Percentiles rank a stretch among this genome's conserved stretches.
phyloP scores from a whole-genome alignment of 345 rosid species.

The Microthlaspi erraticum region DNA sequence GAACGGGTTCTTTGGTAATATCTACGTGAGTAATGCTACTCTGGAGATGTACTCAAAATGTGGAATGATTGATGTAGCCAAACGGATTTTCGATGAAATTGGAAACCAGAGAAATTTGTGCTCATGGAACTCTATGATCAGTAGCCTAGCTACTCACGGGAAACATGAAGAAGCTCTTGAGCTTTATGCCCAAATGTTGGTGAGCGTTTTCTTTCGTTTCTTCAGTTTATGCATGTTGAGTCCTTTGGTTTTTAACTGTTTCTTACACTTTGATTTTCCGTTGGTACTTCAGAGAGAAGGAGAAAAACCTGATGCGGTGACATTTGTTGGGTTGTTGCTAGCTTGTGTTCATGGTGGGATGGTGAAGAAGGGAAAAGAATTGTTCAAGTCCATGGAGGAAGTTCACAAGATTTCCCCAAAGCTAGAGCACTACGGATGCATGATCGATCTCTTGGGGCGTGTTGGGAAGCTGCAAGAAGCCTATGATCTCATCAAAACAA shows the following conservation, averaged over 20 bases:
- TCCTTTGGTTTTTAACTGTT: constrained; percentile 4
- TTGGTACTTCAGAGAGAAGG: constrained; percentile 52
- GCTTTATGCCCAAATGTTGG: constrained; percentile 70
- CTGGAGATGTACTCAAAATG: constrained; percentile 78
- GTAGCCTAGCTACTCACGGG: constrained; percentile 77
- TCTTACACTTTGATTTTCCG: constrained; percentile 13
- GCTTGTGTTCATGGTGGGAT: constrained; percentile 89
- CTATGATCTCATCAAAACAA: constrained; percentile 56
- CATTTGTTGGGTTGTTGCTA: constrained; percentile 75
- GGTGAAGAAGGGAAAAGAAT: constrained; percentile 53
- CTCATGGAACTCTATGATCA: constrained; percentile 91
- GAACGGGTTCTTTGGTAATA: constrained; percentile 62
- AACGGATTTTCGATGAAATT: constrained; percentile 59
- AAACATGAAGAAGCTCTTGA: constrained; percentile 59
- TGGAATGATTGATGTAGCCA: constrained; percentile 67
- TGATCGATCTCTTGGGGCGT: constrained; percentile 88
- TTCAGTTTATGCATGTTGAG: constrained; percentile 8
- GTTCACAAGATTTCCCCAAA: constrained; percentile 54
- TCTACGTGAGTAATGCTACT: constrained; percentile 65
- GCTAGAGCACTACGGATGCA: constrained; percentile 83
- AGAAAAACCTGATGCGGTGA: constrained; percentile 67
- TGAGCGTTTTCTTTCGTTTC: constrained; percentile 35
- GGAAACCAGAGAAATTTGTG: constrained; percentile 67
- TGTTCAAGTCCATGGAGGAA: constrained; percentile 64
- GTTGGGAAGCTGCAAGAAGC: constrained; percentile 75